Evolutionary conservation across 179 eudicot genomes (phyloP).

Genomic region (Vitellaria paradoxa): DNA sequence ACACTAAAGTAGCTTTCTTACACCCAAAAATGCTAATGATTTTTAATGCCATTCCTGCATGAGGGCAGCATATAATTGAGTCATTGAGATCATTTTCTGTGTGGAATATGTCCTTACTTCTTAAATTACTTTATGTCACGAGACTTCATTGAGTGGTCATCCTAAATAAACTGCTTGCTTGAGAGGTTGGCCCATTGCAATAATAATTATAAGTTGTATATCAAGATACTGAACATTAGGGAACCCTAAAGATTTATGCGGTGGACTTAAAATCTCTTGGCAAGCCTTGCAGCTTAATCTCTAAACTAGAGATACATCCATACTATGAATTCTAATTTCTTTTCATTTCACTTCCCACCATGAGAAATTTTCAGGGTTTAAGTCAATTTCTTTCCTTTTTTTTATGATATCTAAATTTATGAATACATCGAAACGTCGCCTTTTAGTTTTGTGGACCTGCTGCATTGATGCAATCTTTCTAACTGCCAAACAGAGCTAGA

Average conservation of each 20-base stretch:
- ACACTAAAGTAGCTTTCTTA: neutral
- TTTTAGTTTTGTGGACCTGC: neutral
- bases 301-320: too few species aligned
- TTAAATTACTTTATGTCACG: neutral
- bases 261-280: too few species aligned
- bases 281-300: too few species aligned
- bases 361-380: neutral
- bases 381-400: too few species aligned
- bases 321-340: neutral
- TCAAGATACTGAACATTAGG: neutral
- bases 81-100: neutral
- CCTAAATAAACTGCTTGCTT: neutral
- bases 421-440: neutral
- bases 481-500: conserved; percentile 53
- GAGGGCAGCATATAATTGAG: neutral
- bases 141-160: neutral
- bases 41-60: neutral
- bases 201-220: neutral
- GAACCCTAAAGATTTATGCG: neutral
- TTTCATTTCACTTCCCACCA: neutral
- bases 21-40: too few species aligned
- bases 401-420: neutral
- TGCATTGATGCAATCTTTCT: neutral
- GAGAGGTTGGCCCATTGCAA: neutral
- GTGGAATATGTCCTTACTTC: neutral